phyloP scores from a whole-genome alignment of 31 red algal species.

The Porphyra umbilicalis region DNA sequence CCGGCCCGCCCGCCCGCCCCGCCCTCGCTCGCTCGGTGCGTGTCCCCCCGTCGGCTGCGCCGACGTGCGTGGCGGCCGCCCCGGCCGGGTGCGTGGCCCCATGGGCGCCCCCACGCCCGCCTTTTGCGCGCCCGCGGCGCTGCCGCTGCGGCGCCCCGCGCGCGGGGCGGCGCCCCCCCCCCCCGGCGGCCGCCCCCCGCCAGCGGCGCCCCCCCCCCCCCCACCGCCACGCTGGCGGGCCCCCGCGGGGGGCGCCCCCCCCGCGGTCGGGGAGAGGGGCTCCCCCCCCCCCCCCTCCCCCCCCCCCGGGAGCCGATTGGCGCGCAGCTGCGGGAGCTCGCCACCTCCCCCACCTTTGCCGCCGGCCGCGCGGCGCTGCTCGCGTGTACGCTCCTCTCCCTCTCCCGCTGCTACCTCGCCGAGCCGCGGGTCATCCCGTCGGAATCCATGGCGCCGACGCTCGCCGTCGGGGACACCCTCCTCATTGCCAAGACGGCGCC shows the following conservation, averaged over 20 bases:
- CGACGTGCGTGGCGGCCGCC: no score
- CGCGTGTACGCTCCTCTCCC: background rate
- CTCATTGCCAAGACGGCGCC: slow-evolving; percentile 75
- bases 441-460: slow-evolving; percentile 88
- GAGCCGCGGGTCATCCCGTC: slow-evolving; percentile 92
- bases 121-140: no score
- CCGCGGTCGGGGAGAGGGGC: background rate
- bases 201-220: no score
- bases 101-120: no score
- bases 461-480: slow-evolving; percentile 83
- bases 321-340: background rate
- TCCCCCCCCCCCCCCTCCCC: background rate
- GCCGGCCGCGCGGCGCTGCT: background rate
- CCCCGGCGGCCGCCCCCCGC: background rate
- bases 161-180: background rate
- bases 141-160: no score
- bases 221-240: background rate
- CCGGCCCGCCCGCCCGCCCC: no score
- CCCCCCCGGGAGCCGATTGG: background rate
- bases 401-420: slow-evolving; percentile 8
- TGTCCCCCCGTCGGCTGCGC: no score
- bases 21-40: no score
- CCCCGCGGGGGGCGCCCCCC: background rate
- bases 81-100: no score
- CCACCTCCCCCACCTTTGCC: background rate